Conservation (phyloP, 306 rosid species). For the Oxytropis ochrocephala region DNA sequence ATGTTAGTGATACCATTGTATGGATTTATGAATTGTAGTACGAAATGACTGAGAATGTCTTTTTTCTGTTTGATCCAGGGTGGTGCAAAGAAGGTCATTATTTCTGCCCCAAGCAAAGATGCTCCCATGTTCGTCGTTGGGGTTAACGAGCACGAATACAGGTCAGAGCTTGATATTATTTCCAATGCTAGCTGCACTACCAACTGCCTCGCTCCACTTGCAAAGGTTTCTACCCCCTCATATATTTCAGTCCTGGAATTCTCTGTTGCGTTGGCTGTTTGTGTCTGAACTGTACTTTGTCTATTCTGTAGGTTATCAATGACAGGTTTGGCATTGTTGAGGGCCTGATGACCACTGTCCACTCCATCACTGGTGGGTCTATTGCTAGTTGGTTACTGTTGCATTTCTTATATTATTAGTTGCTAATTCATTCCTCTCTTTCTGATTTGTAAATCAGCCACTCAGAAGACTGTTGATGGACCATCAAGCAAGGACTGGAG, state of each 20-base stretch:
- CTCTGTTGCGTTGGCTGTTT: neutral
- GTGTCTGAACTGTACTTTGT: neutral
- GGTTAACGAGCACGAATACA: conserved; percentile 81
- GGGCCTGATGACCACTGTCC: conserved; percentile 87
- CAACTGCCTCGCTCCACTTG: conserved; percentile 90
- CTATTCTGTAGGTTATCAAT: conserved; percentile 52
- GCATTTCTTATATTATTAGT: neutral
- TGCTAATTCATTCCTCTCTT: neutral
- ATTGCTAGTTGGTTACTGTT: neutral
- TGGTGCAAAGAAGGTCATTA: conserved; percentile 90
- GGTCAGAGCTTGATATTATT: conserved; percentile 44
- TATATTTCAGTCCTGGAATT: neutral
- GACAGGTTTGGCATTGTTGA: conserved; percentile 84
- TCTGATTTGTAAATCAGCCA: conserved; percentile 38
- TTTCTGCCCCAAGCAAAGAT: conserved; percentile 90
- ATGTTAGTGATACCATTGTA: neutral
- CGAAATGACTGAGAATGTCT: neutral
- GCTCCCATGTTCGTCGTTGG: conserved; percentile 95
- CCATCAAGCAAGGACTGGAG: conserved; percentile 91
- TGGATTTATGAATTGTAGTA: neutral
- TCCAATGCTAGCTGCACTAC: conserved; percentile 91
- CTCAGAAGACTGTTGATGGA: conserved; percentile 92
- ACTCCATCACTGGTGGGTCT: conserved; percentile 69
- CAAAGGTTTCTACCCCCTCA: conserved; percentile 38
- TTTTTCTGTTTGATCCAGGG: conserved; percentile 38